phyloP scores from a whole-genome alignment of 2,329 filamentous ascomycete genomes.

The Aspergillus bombycis region DNA sequence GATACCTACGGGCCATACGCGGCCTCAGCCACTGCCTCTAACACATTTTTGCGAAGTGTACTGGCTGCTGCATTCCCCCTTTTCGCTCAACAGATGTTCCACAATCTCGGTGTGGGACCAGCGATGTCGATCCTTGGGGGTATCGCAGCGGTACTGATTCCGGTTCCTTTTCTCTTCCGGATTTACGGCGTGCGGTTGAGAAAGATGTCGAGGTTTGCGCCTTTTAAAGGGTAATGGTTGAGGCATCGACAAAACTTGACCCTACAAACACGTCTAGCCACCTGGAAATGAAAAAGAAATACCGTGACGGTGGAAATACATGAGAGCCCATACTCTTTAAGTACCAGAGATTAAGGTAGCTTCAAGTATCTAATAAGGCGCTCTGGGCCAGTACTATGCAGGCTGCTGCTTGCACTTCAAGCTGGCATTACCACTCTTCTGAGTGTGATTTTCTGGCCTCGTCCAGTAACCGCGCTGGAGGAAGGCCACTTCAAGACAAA shows the following conservation, averaged over 20 bases:
- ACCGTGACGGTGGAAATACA: not conserved
- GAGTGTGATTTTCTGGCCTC: not conserved
- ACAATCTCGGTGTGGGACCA: not conserved
- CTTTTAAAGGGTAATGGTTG: not conserved
- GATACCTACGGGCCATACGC: conserved; percentile 46
- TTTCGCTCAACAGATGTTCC: not conserved
- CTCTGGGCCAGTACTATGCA: not conserved
- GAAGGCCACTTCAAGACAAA: not conserved
- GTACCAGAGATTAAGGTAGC: too few species aligned
- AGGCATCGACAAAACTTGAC: not conserved
- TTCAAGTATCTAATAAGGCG: not conserved
- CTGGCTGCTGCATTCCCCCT: not conserved
- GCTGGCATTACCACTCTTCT: not conserved
- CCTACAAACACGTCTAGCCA: not conserved
- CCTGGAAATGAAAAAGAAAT: not conserved
- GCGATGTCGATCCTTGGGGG: not conserved
- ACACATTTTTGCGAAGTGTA: conserved; percentile 44
- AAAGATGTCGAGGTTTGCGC: not conserved
- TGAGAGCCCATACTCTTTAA: too few species aligned
- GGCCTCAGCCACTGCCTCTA: conserved; percentile 46
- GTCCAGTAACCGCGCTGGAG: not conserved
- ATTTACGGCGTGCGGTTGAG: not conserved
- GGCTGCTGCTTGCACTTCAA: not conserved
- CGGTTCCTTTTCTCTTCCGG: not conserved
- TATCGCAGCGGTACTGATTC: not conserved